Percentiles rank a stretch among this genome's conserved stretches.
Evolutionary conservation across 345 rosid species (phyloP).

Genomic region (Dovyalis caffra): DNA sequence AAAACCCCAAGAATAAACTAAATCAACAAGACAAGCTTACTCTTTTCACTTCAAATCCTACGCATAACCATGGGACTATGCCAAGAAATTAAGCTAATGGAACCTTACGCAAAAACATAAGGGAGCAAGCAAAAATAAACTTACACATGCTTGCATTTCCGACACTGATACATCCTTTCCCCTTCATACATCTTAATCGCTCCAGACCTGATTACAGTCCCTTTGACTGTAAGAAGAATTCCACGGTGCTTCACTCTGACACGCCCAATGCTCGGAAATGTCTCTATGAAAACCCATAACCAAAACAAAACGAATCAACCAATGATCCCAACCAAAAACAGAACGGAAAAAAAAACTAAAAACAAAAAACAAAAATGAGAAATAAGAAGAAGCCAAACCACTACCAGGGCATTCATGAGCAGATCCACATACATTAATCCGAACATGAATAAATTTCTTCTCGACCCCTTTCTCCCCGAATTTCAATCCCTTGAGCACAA

Average conservation of each 20-base stretch:
- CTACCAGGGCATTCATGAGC: constrained; percentile 80
- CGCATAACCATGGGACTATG: background rate
- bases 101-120: background rate
- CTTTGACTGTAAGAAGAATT: constrained; percentile 75
- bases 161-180: constrained; percentile 73
- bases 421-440: constrained; percentile 70
- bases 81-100: background rate
- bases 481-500: constrained; percentile 50
- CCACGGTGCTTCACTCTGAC: constrained; percentile 85
- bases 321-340: background rate
- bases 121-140: constrained; percentile 12
- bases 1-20: background rate
- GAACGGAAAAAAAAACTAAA: background rate
- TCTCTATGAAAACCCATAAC: constrained; percentile 34
- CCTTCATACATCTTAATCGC: constrained; percentile 94
- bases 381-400: constrained; percentile 5
- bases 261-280: constrained; percentile 80
- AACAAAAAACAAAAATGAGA: background rate
- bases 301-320: background rate
- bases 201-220: constrained; percentile 87
- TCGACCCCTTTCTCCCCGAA: constrained; percentile 45
- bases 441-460: constrained; percentile 85
- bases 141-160: constrained; percentile 76
- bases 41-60: background rate
- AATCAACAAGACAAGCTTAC: background rate